Evolutionary conservation across 2,329 filamentous ascomycete genomes (phyloP).

Genomic region (Aspergillus pseudoterreus): DNA sequence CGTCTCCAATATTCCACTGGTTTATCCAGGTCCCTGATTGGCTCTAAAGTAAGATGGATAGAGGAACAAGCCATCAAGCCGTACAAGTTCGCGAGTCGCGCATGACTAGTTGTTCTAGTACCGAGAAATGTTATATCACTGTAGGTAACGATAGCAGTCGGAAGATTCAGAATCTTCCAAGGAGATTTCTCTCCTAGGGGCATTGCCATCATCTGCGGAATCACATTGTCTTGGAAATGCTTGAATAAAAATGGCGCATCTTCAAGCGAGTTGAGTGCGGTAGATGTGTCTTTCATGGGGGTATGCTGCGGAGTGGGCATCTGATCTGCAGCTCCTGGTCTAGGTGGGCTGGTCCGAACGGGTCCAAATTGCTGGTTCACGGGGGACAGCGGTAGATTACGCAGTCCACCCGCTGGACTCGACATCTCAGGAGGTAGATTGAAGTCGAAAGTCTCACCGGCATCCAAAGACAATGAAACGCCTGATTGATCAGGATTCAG

Average conservation of each 20-base stretch:
- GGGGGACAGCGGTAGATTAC: background rate
- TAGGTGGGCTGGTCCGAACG: background rate
- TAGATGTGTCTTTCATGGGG: constrained; percentile 7
- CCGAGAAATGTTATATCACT: constrained; percentile 29
- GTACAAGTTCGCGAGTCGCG: constrained; percentile 29
- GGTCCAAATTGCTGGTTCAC: background rate
- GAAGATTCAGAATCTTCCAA: constrained; percentile 31
- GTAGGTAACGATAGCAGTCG: constrained; percentile 28
- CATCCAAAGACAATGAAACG: constrained; percentile 12
- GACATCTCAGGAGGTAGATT: background rate
- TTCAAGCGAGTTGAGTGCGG: constrained; percentile 11
- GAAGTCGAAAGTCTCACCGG: background rate
- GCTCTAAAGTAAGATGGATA: constrained; percentile 19
- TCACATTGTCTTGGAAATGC: constrained; percentile 30
- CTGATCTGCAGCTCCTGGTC: background rate
- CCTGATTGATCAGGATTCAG: constrained; percentile 22
- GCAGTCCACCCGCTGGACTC: background rate
- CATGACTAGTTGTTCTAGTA: constrained; percentile 25
- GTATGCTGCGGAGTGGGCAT: constrained; percentile 10
- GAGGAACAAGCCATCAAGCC: constrained; percentile 28
- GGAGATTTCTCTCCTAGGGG: constrained; percentile 30
- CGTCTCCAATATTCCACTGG: constrained; percentile 22
- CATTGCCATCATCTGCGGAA: constrained; percentile 29
- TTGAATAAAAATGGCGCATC: constrained; percentile 26
- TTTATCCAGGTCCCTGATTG: constrained; percentile 6